Evolutionary conservation across 1,139 yeast genomes (phyloP), one percentile per base, ranked within the genome.

Genomic region (Yamadazyma blattariae): DNA sequence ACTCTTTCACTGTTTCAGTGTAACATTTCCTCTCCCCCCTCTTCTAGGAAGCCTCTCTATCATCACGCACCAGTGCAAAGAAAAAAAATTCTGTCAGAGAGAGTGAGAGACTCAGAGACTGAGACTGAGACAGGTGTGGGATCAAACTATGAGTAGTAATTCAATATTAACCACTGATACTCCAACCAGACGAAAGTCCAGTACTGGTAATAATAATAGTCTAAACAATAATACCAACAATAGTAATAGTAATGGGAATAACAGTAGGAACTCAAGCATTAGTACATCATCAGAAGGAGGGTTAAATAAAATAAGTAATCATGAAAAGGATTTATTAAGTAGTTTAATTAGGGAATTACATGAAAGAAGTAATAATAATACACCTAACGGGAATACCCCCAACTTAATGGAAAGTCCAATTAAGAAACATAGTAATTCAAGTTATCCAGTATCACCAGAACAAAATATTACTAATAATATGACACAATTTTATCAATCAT

Each of bases 341-440:
- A 25, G 20, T 11, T n/a, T 37, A 16, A 26, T 33, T n/a, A 29
- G 29, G 25, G 40, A 37, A 19, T 24, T 31, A 13, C 24, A 32
- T 23, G 40, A 35, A 20, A 21, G 38, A 25, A 36, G 36, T 5
- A 32, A 36, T 5, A n/a, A n/a, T n/a, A n/a, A n/a, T n/a, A n/a
- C n/a, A n/a, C n/a, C n/a, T n/a, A n/a, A n/a, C n/a, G n/a, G n/a
- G n/a, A n/a, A n/a, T n/a, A n/a, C n/a, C n/a, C 34, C 40, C 2
- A 16, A 29, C 22, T 24, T 25, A 24, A 16, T 31, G 24, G 40
- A 38, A 15, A 32, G 35, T 11, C 41, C 41, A 2, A n/a, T 33
- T 1, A 35, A 33, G 29, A 35, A 28, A 23, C 29, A 24, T 10
- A 28, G 33, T 7, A 7, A 18, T 4, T n/a, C n/a, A n/a, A 13